These are phyloP conservation scores for Inga laurina DNA, from an alignment of 306 rosid species.

Conservation along the genomic window DNA sequence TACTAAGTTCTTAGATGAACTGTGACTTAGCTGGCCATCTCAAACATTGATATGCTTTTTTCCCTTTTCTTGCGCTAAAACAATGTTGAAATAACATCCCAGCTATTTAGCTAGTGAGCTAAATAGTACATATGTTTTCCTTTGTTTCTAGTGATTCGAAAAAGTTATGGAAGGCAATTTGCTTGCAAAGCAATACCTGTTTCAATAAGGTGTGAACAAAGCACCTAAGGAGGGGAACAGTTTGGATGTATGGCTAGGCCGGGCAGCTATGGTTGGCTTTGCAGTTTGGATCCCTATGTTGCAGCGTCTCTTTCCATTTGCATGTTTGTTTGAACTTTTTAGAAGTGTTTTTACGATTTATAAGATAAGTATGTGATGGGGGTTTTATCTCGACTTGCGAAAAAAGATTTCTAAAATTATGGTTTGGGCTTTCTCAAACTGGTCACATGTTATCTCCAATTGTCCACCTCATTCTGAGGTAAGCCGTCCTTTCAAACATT, in stretches of 20 bases:
- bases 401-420: too few relatives aligned
- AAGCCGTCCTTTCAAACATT: too few relatives aligned
- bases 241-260: constrained; percentile 87
- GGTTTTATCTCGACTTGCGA: too few relatives aligned
- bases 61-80: neutral
- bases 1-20: neutral
- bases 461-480: too few relatives aligned
- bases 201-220: constrained; percentile 78
- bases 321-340: too few relatives aligned
- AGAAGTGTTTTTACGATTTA: too few relatives aligned
- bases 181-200: constrained; percentile 50
- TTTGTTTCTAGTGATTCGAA: constrained; percentile 46
- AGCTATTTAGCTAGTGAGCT: neutral
- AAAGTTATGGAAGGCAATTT: constrained; percentile 45
- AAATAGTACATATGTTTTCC: constrained; percentile 19
- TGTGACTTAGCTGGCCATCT: constrained; percentile 5
- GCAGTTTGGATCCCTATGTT: constrained; percentile 26
- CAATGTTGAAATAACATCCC: constrained; percentile 6
- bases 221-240: constrained; percentile 52
- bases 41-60: neutral
- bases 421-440: too few relatives aligned
- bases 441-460: too few relatives aligned
- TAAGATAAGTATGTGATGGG: too few relatives aligned
- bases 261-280: constrained; percentile 90
- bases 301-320: too few relatives aligned